Percentiles rank a stretch among this genome's conserved stretches.
Conservation (phyloP, 352 stramenopile species). For the Thraustochytrium striatum region DNA sequence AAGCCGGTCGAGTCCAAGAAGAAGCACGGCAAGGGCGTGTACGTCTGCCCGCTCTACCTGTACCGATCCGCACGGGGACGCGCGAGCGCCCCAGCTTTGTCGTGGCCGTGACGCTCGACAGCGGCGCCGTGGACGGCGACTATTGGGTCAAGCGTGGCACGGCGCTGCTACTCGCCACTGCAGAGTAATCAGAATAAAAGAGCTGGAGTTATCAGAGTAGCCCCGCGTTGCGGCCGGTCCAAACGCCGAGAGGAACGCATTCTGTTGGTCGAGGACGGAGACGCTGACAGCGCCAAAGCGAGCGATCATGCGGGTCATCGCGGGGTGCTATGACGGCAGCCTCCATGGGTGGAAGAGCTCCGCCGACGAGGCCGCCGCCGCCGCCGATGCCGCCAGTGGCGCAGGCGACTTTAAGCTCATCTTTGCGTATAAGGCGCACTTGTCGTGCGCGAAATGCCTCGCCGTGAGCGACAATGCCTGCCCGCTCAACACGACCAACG, state of each 20-base stretch:
- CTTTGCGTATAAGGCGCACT: slow-evolving; percentile 49
- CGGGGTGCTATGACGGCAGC: slow-evolving; percentile 45
- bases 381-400: neutral
- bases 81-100: slow-evolving; percentile 89
- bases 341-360: slow-evolving; percentile 26
- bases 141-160: slow-evolving; percentile 87
- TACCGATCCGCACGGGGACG: slow-evolving; percentile 89
- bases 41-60: slow-evolving; percentile 90
- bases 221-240: too few relatives aligned
- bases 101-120: slow-evolving; percentile 84
- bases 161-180: slow-evolving; percentile 77
- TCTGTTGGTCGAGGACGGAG: too few relatives aligned
- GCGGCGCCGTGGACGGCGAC: slow-evolving; percentile 68
- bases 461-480: slow-evolving; percentile 27
- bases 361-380: neutral
- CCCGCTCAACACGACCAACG: neutral
- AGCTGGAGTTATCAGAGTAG: too few relatives aligned
- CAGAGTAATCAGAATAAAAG: slow-evolving; percentile 45
- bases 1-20: slow-evolving; percentile 85
- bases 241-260: too few relatives aligned
- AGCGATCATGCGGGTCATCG: too few relatives aligned
- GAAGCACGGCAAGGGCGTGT: slow-evolving; percentile 86
- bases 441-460: slow-evolving; percentile 29
- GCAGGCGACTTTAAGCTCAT: neutral
- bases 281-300: too few relatives aligned